These are phyloP conservation scores for Tilletiaria anomala DNA, from an alignment of 1,284 basidiomycete species.

Conservation along the genomic window DNA sequence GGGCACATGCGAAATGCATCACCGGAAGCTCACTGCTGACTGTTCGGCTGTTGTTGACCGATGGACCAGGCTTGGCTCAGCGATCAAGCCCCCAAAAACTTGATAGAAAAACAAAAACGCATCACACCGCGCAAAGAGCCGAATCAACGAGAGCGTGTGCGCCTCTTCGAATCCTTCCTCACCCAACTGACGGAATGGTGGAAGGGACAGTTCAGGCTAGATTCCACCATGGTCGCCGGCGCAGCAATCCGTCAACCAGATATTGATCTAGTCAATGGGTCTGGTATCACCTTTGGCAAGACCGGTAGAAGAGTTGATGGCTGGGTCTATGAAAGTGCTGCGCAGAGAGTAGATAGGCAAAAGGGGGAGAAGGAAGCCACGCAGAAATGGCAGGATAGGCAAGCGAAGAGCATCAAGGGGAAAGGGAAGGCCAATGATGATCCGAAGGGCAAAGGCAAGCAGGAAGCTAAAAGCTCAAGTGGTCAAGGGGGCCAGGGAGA, in stretches of 20 bases:
- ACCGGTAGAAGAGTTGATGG: constrained; percentile 28
- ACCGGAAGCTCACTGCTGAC: constrained; percentile 51
- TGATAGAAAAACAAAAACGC: constrained; percentile 23
- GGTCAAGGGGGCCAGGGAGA: too few relatives aligned
- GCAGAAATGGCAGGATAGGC: too few relatives aligned
- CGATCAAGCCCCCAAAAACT: constrained; percentile 17
- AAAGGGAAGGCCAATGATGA: too few relatives aligned
- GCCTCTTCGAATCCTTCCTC: constrained; percentile 35
- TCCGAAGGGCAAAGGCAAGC: constrained; percentile 2
- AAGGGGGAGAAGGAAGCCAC: too few relatives aligned
- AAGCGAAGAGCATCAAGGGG: too few relatives aligned
- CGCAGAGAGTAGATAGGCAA: constrained; percentile 25
- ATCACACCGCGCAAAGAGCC: constrained; percentile 33
- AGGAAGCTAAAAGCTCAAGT: constrained; percentile 6
- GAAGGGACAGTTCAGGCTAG: constrained; percentile 21
- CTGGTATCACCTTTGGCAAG: background rate
- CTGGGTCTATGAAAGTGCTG: constrained; percentile 29
- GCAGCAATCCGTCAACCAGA: constrained; percentile 32
- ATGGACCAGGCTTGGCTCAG: constrained; percentile 43
- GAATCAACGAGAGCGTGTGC: constrained; percentile 30
- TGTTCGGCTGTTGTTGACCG: constrained; percentile 41
- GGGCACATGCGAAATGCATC: constrained; percentile 1
- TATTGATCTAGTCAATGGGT: constrained; percentile 15
- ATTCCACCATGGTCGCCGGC: constrained; percentile 17
- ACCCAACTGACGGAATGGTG: constrained; percentile 33